phyloP scores from a whole-genome alignment of 495 filamentous ascomycete genomes.

The Cairneyella variabilis region DNA sequence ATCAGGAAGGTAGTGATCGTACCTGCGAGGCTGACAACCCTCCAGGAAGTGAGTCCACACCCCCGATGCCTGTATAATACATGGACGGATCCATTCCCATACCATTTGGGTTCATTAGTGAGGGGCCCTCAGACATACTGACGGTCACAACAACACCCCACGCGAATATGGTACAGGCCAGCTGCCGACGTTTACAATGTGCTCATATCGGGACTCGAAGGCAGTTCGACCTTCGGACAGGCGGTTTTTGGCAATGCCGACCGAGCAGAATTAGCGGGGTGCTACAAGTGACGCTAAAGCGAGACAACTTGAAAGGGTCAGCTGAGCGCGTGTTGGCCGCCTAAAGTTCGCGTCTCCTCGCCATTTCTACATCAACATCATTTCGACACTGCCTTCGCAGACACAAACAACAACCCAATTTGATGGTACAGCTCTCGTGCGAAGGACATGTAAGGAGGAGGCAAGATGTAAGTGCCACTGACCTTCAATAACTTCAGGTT shows the following conservation, averaged over 20 bases:
- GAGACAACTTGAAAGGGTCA: too few relatives aligned
- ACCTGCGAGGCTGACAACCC: constrained; percentile 21
- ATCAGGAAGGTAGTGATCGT: background rate
- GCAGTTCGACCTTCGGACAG: background rate
- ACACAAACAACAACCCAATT: background rate
- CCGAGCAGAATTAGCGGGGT: too few relatives aligned
- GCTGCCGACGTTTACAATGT: background rate
- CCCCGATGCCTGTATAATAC: constrained; percentile 13
- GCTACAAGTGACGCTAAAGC: too few relatives aligned
- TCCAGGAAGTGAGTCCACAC: constrained; percentile 11
- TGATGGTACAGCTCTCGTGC: background rate
- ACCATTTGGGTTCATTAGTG: constrained; percentile 15
- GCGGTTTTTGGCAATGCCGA: background rate
- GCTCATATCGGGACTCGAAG: background rate
- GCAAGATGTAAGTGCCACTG: background rate
- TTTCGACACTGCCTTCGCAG: background rate
- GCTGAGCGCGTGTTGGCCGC: background rate
- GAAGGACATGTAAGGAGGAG: background rate
- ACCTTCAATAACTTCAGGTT: background rate
- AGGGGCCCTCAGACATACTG: constrained; percentile 18
- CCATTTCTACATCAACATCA: background rate
- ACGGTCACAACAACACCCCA: constrained; percentile 6
- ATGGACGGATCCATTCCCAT: constrained; percentile 20
- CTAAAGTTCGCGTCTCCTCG: background rate
- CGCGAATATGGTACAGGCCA: constrained; percentile 11